Percentiles rank a stretch among this genome's conserved stretches.
These are phyloP conservation scores for Erodium chrysanthum DNA, from an alignment of 441 rosid genomes.

Conservation along the genomic window DNA sequence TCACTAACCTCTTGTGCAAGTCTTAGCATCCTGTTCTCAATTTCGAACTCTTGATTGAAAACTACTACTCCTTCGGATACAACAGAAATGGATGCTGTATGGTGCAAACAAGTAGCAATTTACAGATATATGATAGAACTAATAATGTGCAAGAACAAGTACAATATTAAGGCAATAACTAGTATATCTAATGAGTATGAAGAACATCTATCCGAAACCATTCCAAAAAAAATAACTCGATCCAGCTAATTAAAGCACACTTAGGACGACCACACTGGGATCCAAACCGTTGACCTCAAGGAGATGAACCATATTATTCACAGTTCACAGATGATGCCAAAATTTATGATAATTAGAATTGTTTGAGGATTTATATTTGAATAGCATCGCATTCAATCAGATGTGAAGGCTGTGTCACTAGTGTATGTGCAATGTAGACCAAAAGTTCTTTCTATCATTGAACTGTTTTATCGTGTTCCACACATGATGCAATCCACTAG, in stretches of 20 bases:
- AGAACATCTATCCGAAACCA: constrained; percentile 1
- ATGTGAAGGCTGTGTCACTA: no score
- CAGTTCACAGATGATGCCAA: no score
- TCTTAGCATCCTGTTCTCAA: constrained; percentile 42
- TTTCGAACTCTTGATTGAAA: constrained; percentile 37
- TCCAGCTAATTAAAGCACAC: background rate
- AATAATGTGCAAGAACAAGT: background rate
- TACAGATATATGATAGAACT: background rate
- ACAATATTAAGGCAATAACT: background rate
- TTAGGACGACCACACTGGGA: background rate
- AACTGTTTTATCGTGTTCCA: background rate
- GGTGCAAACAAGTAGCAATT: constrained; percentile 14
- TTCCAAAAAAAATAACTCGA: background rate
- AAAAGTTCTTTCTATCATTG: background rate
- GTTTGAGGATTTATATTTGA: no score
- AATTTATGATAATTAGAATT: no score
- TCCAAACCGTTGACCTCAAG: no score
- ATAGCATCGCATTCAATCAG: no score
- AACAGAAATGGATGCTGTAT: constrained; percentile 46
- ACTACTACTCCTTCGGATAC: constrained; percentile 22
- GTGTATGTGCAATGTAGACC: no score
- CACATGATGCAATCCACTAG: background rate
- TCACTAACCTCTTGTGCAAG: constrained; percentile 35
- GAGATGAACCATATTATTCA: no score
- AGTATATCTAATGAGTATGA: background rate